phyloP scores from a whole-genome alignment of 805 yeast species.

The Blastobotrys peoriensis region DNA sequence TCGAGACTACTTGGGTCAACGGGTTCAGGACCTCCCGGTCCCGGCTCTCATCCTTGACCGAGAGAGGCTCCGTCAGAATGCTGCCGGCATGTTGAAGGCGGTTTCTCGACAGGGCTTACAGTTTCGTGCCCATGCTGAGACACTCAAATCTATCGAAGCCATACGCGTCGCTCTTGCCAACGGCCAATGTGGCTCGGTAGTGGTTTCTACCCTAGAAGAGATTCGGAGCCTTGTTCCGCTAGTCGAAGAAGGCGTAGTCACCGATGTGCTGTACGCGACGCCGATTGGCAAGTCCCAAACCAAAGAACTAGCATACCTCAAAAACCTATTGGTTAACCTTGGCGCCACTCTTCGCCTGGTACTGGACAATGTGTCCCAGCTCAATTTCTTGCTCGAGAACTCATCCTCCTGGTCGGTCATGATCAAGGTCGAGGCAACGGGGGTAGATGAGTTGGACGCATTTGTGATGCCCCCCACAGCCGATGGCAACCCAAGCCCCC shows the following conservation, averaged over 20 bases:
- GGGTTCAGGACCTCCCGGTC: constrained; percentile 10
- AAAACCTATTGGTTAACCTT: constrained; percentile 33
- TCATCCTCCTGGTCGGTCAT: constrained; percentile 49
- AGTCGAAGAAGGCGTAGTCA: constrained; percentile 35
- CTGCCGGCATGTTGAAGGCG: constrained; percentile 8
- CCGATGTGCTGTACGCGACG: constrained; percentile 50
- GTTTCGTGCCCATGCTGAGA: constrained; percentile 65
- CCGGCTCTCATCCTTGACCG: constrained; percentile 15
- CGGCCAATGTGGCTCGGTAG: constrained; percentile 32
- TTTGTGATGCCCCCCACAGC: not conserved
- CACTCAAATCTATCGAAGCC: constrained; percentile 64
- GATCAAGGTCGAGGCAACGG: constrained; percentile 63
- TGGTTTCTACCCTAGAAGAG: constrained; percentile 65
- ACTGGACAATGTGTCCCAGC: constrained; percentile 55
- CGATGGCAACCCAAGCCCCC: not conserved
- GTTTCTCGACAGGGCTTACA: not conserved
- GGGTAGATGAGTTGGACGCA: constrained; percentile 39
- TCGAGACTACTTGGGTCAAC: constrained; percentile 12
- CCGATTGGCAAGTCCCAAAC: constrained; percentile 45
- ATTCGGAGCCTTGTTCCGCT: constrained; percentile 46
- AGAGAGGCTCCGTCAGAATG: constrained; percentile 9
- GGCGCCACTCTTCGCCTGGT: constrained; percentile 33
- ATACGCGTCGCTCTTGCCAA: constrained; percentile 44
- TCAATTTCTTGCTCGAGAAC: constrained; percentile 37
- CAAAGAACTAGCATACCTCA: constrained; percentile 33